Base-by-base conservation (phyloP, 805 yeast genomes). In the Candida parachauliodes region DNA sequence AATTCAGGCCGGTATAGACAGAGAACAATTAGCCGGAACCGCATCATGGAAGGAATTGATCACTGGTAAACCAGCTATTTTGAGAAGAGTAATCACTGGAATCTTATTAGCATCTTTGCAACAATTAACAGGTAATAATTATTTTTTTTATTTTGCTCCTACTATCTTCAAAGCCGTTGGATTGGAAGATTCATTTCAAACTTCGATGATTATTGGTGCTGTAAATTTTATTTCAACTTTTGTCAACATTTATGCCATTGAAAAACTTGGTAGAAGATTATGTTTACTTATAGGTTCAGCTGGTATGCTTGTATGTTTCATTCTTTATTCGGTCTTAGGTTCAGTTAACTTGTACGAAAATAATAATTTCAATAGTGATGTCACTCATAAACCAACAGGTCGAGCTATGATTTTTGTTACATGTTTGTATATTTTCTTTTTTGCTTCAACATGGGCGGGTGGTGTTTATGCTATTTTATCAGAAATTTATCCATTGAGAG, bases 381-480 rank as follows among this genome's bases (percentile, higher is more conserved):
- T 55, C 29, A 39, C 54, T 29, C 70, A 67, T 46, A 31, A 28
- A 29, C 69, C 79, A 41, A 75, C 81, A 36, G 85, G 85, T 51
- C 52, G 65, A 43, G 76, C 72, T 8, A 77, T 82, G 84, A 79
- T 82, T 52, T 72, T 72, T 50, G 67, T 81, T 38, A 71, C 87
- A 5, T 79, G 85, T 62, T 53, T 80, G 36, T 82, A 71, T 63
- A 76, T 82, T 41, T 66, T 77, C 60, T 77, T 70, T 57, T 82
- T 82, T 54, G 88, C 89, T 3, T 70, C 78, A 18, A 77, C 88
- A n/a, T 78, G 86, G 81, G 88, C 86, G 28, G 86, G 88, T 40
- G 77, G 79, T 44, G 76, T 78, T 25, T 81, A 72, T 62, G 79
- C 79, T 33, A 70, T 81, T 44, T 77, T 80, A 17, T 74, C 85